Evolutionary conservation across 2,329 filamentous ascomycete species (phyloP), one percentile per base, ranked within the genome.

Genomic region (Cadophora sp.): DNA sequence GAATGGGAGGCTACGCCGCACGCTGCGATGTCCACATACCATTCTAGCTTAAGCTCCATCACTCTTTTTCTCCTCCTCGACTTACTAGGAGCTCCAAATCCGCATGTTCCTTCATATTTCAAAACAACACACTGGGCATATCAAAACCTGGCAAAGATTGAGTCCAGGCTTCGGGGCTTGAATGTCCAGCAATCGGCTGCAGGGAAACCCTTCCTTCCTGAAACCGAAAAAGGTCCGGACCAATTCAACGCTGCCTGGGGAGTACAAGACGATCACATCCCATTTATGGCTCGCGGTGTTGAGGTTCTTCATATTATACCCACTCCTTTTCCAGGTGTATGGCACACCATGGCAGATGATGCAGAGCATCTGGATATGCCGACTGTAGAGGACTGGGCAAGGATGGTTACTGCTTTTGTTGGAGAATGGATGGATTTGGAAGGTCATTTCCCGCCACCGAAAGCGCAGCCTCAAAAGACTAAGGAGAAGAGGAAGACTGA

Each of bases 81-180:
- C 78, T 86, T 98, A 9, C 87, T 98, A 0, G 96, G 96, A 9
- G 82, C 88, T 0, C 80, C 86, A 12, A 79, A 87, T 51, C 93
- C 94, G 0, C 81, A 76, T 0, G 85, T 99, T 1, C 93, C 93
- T 0, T 97, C 93, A 0, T 97, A 95, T 81, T 97, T 97, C 78
- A 85, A 89, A 68, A 91, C 91, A 1, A 97, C 95, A 0, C 95
- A 98, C 78, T 97, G 95, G 95, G 94, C 94, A 0, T 98, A 98
- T 79, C 84, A 87, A 73, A 86, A 87, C 68, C 87, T 98, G 83
- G 91, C 92, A 0, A 80, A 82, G 2, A 81, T 97, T 19, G 95
- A 98, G 80, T 80, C 83, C 62, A 90, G 94, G 29, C 84, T 97
- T 77, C 89, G 94, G 40, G 80, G 84, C 11, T 82, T 94, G 0